Percentiles rank a stretch among this genome's conserved stretches.
Evolutionary conservation across 495 filamentous ascomycete species (phyloP).

Genomic region (Rostrohypoxylon terebratum): DNA sequence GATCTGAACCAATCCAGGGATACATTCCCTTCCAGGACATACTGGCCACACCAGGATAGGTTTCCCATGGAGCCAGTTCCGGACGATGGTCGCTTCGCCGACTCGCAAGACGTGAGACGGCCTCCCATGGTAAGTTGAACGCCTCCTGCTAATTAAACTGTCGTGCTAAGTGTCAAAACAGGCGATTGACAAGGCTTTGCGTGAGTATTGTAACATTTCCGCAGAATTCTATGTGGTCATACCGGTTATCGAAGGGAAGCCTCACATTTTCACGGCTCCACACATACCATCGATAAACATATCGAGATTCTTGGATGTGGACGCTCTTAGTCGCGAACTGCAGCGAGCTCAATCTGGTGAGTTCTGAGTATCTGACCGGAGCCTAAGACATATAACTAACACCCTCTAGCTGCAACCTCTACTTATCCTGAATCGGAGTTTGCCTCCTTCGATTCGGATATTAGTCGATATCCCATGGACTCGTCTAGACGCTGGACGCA

Average conservation of each 20-base stretch:
- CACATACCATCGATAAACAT: slow-evolving; percentile 43
- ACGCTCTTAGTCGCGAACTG: slow-evolving; percentile 40
- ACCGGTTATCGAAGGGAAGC: slow-evolving; percentile 49
- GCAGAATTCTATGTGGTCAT: slow-evolving; percentile 55
- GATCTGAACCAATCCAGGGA: slow-evolving; percentile 34
- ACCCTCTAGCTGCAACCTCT: slow-evolving; percentile 26
- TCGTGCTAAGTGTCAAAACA: slow-evolving; percentile 34
- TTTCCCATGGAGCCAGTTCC: slow-evolving; percentile 37
- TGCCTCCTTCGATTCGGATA: slow-evolving; percentile 26
- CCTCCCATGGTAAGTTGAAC: slow-evolving; percentile 40
- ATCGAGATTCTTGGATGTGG: slow-evolving; percentile 50
- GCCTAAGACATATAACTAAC: slow-evolving; percentile 19
- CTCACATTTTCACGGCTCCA: slow-evolving; percentile 50
- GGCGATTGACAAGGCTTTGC: slow-evolving; percentile 55
- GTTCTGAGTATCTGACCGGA: background rate
- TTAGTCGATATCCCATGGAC: slow-evolving; percentile 23
- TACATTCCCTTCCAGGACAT: slow-evolving; percentile 38
- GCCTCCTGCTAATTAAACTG: background rate
- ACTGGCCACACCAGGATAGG: slow-evolving; percentile 34
- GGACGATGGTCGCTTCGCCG: slow-evolving; percentile 39
- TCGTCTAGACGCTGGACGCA: slow-evolving; percentile 26
- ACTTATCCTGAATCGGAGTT: slow-evolving; percentile 39
- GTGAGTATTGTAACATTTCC: slow-evolving; percentile 54
- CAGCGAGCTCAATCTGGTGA: slow-evolving; percentile 37
- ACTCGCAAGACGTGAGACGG: slow-evolving; percentile 38